These are phyloP conservation scores for Rhododendron ovatum DNA, from an alignment of 148 eudicot genomes.

Conservation along the genomic window DNA sequence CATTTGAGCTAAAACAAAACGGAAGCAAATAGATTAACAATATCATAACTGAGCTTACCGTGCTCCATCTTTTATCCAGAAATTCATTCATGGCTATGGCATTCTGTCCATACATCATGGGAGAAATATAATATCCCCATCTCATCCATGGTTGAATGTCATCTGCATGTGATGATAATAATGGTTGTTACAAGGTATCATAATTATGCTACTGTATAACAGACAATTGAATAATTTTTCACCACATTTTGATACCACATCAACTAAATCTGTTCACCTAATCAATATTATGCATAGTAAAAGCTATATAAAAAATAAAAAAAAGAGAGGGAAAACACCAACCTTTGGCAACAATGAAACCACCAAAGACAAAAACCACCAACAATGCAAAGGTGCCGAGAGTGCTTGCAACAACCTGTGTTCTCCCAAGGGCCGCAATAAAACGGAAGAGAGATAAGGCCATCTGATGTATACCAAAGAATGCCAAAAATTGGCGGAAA, in stretches of 20 bases:
- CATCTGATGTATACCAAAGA: conserved; percentile 37
- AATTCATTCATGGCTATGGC: conserved; percentile 42
- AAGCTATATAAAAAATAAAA: background rate
- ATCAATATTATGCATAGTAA: background rate
- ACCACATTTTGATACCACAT: background rate
- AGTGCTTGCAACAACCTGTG: conserved; percentile 37
- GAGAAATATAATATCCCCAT: conserved; percentile 46
- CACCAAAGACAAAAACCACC: conserved; percentile 41
- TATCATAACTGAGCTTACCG: conserved; percentile 22
- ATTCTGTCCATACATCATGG: conserved; percentile 50
- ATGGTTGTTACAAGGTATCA: background rate
- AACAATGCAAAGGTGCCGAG: conserved; percentile 38
- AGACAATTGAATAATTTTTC: background rate
- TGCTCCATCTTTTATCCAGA: conserved; percentile 42
- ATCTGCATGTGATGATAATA: conserved; percentile 20
- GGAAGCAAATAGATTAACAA: background rate
- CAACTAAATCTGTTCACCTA: background rate
- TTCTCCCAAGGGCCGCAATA: conserved; percentile 41
- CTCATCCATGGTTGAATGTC: conserved; percentile 43
- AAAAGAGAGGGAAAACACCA: background rate
- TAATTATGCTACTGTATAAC: background rate
- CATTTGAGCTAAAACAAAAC: background rate
- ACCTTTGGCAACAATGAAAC: conserved; percentile 46
- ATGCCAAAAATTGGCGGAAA: conserved; percentile 39
- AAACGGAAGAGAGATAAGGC: conserved; percentile 45